Evolutionary conservation across 148 eudicot genomes (phyloP).

Genomic region (Linanthus parryae): DNA sequence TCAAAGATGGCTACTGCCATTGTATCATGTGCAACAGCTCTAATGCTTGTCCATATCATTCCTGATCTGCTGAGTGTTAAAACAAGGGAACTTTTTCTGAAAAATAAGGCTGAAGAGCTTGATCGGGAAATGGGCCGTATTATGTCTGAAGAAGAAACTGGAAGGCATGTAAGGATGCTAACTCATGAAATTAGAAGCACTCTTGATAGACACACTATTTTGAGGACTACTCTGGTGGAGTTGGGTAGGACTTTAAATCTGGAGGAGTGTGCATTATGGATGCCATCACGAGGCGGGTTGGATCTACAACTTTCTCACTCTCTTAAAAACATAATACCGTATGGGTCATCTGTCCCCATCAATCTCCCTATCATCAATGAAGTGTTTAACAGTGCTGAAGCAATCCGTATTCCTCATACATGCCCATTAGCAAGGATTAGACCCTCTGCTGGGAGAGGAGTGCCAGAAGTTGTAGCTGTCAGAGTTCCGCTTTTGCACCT

Average conservation of each 20-base stretch:
- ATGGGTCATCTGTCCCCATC: constrained; percentile 64
- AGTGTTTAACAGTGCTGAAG: constrained; percentile 54
- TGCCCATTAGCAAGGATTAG: constrained; percentile 58
- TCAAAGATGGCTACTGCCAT: constrained; percentile 79
- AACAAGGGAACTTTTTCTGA: constrained; percentile 63
- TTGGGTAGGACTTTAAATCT: constrained; percentile 72
- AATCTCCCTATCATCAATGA: constrained; percentile 52
- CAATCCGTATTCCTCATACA: constrained; percentile 48
- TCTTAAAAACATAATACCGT: constrained; percentile 45
- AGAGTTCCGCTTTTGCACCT: constrained; percentile 79
- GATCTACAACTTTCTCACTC: constrained; percentile 64
- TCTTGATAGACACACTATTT: constrained; percentile 70
- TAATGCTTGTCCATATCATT: constrained; percentile 84
- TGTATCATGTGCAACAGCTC: constrained; percentile 82
- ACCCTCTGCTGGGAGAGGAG: constrained; percentile 41
- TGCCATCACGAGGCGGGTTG: constrained; percentile 72
- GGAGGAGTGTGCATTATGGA: constrained; percentile 88
- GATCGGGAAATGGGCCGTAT: constrained; percentile 91
- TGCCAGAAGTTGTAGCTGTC: constrained; percentile 72
- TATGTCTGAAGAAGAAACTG: constrained; percentile 81
- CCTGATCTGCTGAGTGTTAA: constrained; percentile 85
- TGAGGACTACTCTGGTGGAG: constrained; percentile 78
- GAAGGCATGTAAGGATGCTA: constrained; percentile 90
- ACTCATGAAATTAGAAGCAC: constrained; percentile 95
- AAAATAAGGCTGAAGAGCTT: constrained; percentile 78